phyloP scores from a whole-genome alignment of 2,329 filamentous ascomycete species.

The Xylariaceae sp. region DNA sequence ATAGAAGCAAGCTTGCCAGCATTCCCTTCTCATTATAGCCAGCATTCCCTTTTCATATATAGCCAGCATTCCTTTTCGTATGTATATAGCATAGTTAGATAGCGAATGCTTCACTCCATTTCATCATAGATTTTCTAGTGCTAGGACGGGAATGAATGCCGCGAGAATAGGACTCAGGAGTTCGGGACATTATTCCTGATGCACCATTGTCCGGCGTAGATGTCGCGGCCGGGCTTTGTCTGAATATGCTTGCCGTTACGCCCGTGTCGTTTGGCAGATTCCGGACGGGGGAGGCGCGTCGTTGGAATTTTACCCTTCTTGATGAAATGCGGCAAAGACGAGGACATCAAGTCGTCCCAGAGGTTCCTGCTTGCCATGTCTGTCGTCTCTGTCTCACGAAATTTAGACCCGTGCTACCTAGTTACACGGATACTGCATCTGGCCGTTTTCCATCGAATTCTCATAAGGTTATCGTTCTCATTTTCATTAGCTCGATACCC shows the following conservation, averaged over 20 bases:
- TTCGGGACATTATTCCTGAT: background rate
- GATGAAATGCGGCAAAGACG: background rate
- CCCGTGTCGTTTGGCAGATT: constrained; percentile 55
- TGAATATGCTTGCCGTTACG: constrained; percentile 9
- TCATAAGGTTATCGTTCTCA: too few relatives aligned
- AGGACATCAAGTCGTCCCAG: background rate
- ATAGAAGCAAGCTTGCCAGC: background rate
- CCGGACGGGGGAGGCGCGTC: constrained; percentile 42
- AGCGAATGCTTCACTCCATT: background rate
- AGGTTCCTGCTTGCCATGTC: background rate
- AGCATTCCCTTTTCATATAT: background rate
- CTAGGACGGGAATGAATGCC: background rate
- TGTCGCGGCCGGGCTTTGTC: constrained; percentile 15
- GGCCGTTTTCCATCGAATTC: background rate
- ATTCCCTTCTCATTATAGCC: background rate
- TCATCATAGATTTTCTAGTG: background rate
- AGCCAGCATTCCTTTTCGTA: too few relatives aligned
- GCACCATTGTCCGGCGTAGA: constrained; percentile 2
- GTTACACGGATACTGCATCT: background rate
- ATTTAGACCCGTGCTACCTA: background rate
- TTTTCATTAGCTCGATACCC: too few relatives aligned
- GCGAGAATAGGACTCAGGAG: background rate
- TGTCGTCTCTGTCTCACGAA: background rate
- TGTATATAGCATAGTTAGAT: background rate
- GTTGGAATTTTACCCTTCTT: constrained; percentile 33